Evolutionary conservation across 2,329 filamentous ascomycete genomes (phyloP).

Genomic region (Arthrobotrys sphaeroides): DNA sequence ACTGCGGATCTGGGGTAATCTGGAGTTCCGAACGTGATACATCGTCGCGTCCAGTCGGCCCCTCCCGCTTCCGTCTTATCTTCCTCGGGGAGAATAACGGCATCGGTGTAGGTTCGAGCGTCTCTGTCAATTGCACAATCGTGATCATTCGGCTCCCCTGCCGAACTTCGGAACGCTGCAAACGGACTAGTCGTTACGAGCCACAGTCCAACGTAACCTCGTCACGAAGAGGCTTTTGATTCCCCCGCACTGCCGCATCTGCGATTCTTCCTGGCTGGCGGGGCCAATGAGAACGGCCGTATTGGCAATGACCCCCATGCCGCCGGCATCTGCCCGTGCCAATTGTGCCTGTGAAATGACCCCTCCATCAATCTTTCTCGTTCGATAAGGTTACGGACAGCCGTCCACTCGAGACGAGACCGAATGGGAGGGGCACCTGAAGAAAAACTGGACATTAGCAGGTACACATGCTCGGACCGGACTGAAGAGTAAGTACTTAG

Average conservation of each 20-base stretch:
- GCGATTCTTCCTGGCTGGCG: not conserved
- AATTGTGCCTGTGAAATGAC: not conserved
- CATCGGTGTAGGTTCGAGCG: too few species aligned
- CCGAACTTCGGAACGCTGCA: not conserved
- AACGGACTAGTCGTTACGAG: constrained; percentile 21
- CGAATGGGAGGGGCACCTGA: constrained; percentile 10
- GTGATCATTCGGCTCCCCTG: not conserved
- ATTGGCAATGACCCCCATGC: constrained; percentile 51
- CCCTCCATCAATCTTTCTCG: not conserved
- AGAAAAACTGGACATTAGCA: not conserved
- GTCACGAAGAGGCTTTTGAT: constrained; percentile 31
- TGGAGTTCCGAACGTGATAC: not conserved
- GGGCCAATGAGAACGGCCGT: constrained; percentile 29
- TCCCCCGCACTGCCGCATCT: constrained; percentile 37
- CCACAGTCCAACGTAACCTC: not conserved
- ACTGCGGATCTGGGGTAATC: constrained; percentile 41
- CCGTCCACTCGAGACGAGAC: constrained; percentile 39
- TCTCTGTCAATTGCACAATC: not conserved
- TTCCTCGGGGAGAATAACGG: not conserved
- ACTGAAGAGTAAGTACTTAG: too few species aligned
- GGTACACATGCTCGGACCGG: too few species aligned
- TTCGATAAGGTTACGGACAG: constrained; percentile 36
- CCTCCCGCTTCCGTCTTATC: not conserved
- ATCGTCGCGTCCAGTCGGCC: not conserved
- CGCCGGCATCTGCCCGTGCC: not conserved